Percentiles rank a stretch among this genome's conserved stretches.
Evolutionary conservation across 495 filamentous ascomycete genomes (phyloP).

Genomic region (Penicillium alfredii): DNA sequence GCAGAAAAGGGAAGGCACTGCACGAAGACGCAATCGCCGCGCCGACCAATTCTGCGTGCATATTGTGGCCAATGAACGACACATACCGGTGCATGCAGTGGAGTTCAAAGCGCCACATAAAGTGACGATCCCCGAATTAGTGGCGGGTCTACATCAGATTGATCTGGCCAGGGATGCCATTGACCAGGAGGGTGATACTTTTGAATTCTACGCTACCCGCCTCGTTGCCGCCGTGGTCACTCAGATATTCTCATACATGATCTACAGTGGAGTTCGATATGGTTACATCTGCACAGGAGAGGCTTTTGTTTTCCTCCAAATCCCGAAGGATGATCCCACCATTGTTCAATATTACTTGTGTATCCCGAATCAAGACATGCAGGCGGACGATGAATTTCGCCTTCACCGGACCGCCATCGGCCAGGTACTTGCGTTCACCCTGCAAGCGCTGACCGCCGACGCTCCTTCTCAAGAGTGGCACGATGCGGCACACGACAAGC

Average conservation of each 20-base stretch:
- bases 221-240: constrained; percentile 30
- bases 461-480: no score
- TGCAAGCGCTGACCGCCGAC: no score
- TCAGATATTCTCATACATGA: constrained; percentile 42
- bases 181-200: not conserved
- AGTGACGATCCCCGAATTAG: constrained; percentile 1
- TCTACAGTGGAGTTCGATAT: constrained; percentile 29
- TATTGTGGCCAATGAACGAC: no score
- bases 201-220: not conserved
- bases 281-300: constrained; percentile 41
- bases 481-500: no score
- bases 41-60: no score
- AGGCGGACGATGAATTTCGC: no score
- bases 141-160: constrained; percentile 4
- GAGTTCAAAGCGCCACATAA: no score
- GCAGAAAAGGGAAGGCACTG: constrained; percentile 11
- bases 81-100: no score
- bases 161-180: not conserved
- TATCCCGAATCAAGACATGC: no score
- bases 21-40: constrained; percentile 14
- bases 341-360: no score
- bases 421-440: no score
- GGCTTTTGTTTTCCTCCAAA: constrained; percentile 38
- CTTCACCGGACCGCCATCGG: no score
- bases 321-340: constrained; percentile 31